Percentiles rank a stretch among this genome's conserved stretches.
Evolutionary conservation across 2,329 filamentous ascomycete genomes (phyloP).

Genomic region (Scolecobasidium constrictum): DNA sequence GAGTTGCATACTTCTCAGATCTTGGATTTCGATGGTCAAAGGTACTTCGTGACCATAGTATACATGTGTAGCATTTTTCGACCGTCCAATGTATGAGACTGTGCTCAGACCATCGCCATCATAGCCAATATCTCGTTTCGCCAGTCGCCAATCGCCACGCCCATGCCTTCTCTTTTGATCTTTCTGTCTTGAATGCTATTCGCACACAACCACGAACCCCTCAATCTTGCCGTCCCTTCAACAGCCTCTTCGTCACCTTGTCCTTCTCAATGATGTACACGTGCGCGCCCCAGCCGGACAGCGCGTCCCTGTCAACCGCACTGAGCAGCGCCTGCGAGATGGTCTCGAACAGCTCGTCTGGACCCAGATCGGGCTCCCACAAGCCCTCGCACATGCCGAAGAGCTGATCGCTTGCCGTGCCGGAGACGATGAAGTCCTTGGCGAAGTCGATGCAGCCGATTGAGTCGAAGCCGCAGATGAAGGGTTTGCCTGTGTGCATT

Average conservation of each 20-base stretch:
- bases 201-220: no score
- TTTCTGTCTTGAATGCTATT: no score
- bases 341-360: constrained; percentile 96
- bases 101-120: no score
- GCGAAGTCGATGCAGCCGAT: constrained; percentile 99
- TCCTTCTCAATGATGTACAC: constrained; percentile 99
- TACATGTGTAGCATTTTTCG: no score
- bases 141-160: neutral
- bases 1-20: no score
- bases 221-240: constrained; percentile 90
- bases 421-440: constrained; percentile 97
- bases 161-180: neutral
- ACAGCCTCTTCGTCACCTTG: constrained; percentile 97
- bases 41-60: no score
- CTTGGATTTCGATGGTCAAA: no score
- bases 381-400: constrained; percentile 98
- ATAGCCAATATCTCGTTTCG: no score
- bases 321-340: constrained; percentile 93
- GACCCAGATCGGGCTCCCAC: constrained; percentile 91
- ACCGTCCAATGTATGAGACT: no score
- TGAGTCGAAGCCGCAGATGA: constrained; percentile 98
- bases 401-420: constrained; percentile 91
- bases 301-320: constrained; percentile 89
- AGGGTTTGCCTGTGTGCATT: constrained; percentile 52
- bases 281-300: constrained; percentile 96